Base-by-base conservation (phyloP, 2,329 filamentous ascomycete species). In the Cladosporium sp. region DNA sequence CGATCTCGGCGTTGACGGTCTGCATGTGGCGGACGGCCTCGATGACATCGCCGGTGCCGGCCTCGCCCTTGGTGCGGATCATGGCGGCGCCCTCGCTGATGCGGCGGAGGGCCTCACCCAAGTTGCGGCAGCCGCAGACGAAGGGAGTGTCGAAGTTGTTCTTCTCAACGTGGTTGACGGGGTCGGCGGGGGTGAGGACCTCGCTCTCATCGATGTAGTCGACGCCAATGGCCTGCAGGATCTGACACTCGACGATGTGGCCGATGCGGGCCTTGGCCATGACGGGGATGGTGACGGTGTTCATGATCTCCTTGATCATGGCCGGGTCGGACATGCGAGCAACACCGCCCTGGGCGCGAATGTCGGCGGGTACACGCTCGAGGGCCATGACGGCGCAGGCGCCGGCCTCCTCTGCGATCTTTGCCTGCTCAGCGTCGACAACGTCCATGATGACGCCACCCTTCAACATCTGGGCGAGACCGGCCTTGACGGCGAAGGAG, bases 371-470 rank as follows among this genome's bases (percentile, higher is more conserved):
- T 58, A 98, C 95, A 70, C 95, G 91, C 86, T 98, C 95, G 68
- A 99, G 89, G 46, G 95, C 95, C 95, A 99, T 99, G 83, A 99
- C 95, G 76, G 95, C 95, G 72, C 89, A 91, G 68, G 95, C 95
- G 68, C 95, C 95, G 67, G 95, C 93, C 79, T 98, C 93, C 81
- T 99, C 95, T 77, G 95, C 95, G 78, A 99, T 97, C 81, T 92
- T 92, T 68, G 95, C 88, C 83, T 91, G 93, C 76, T 92, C 91
- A 28, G 93, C 91, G 78, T 94, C 92, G 69, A 96, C 92, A 66
- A 98, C 95, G 80, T 99, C 95, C 95, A 99, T 99, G 81, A 99
- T 99, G 70, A 99, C 95, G 75, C 95, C 95, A 77, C 95, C 95
- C 85, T 98, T 97, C 81, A 98, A 84, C 95, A 99, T 99, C 80